Base-by-base conservation (phyloP, 2,329 filamentous ascomycete species). In the Colletotrichum echinochloae region DNA sequence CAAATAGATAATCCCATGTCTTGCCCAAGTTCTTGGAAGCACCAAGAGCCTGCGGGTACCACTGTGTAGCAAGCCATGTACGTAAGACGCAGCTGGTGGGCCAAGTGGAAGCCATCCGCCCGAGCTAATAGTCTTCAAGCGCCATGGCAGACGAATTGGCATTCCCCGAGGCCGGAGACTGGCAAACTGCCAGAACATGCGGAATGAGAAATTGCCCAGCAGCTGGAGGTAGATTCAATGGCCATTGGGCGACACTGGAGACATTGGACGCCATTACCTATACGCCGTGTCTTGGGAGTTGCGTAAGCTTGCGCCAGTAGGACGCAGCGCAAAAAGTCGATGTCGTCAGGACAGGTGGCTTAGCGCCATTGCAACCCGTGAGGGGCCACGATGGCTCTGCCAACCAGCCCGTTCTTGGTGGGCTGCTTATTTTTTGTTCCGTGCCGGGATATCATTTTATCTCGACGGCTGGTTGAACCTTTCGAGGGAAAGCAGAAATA, bases 301-400 rank as follows among this genome's bases (percentile, higher is more conserved):
- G 68, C 68, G 68, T 68, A 63, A 68, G 64, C 44, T 39, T 60
- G 65, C 37, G n/a, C 60, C 60, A 54, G 60, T 56, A 37, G 18
- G 46, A 48, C 48, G 41, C 46, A 60, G 49, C 49, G 28, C 20
- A 39, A 52, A 61, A 73, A 70, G 33, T 73, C 70, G 60, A 73
- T 73, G 72, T 73, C 72, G 72, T 73, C 72, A 73, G 70, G 54
- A 70, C 41, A 60, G 52, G 3, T 59, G 41, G 46, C 20, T 59
- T 72, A 63, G 66, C 66, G 72, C 62, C 64, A 60, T 63, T 71
- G 60, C 11, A 14, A 23, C 9, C 64, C 64, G 65, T 52, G 64
- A 68, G 64, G 59, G 64, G 65, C 57, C 63, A 46, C 65, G 59
- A 63, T 37, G 68, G 64, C 64, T 37, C 64, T 51, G 52, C 23